Percentiles rank a stretch among this genome's conserved stretches.
Conservation (phyloP, 2,329 filamentous ascomycete genomes). For the Clarireedia sp. region DNA sequence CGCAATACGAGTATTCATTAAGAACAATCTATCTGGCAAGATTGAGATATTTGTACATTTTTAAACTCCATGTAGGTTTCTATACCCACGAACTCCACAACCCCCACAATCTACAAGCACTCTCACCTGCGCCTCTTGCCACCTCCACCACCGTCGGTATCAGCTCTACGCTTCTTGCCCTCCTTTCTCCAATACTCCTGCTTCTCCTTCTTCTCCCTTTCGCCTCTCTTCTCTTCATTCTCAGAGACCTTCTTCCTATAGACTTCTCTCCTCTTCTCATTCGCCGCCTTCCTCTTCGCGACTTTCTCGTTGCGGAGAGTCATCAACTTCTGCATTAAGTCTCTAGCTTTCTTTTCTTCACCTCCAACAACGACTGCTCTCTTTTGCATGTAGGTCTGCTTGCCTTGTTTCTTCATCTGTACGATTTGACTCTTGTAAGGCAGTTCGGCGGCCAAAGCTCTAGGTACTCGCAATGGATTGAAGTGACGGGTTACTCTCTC, state of each 20-base stretch:
- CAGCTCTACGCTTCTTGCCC: slow-evolving; percentile 66
- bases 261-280: slow-evolving; percentile 75
- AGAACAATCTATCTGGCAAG: too few relatives aligned
- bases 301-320: slow-evolving; percentile 86
- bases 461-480: slow-evolving; percentile 66
- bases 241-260: slow-evolving; percentile 80
- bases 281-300: slow-evolving; percentile 72
- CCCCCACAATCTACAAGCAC: not conserved
- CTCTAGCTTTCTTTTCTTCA: slow-evolving; percentile 83
- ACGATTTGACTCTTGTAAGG: slow-evolving; percentile 91
- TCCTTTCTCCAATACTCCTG: slow-evolving; percentile 91
- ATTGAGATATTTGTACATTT: not conserved
- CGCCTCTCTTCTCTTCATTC: slow-evolving; percentile 75
- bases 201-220: slow-evolving; percentile 81
- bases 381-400: slow-evolving; percentile 87
- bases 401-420: slow-evolving; percentile 69
- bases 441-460: slow-evolving; percentile 70
- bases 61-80: not conserved
- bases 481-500: slow-evolving; percentile 65
- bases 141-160: slow-evolving; percentile 41
- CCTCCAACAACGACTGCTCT: slow-evolving; percentile 78
- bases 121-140: slow-evolving; percentile 24
- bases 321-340: slow-evolving; percentile 87
- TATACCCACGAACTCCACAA: slow-evolving; percentile 1
- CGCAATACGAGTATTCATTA: too few relatives aligned